Conservation (phyloP, 2,329 filamentous ascomycete species). For the Huntiella savannae region DNA sequence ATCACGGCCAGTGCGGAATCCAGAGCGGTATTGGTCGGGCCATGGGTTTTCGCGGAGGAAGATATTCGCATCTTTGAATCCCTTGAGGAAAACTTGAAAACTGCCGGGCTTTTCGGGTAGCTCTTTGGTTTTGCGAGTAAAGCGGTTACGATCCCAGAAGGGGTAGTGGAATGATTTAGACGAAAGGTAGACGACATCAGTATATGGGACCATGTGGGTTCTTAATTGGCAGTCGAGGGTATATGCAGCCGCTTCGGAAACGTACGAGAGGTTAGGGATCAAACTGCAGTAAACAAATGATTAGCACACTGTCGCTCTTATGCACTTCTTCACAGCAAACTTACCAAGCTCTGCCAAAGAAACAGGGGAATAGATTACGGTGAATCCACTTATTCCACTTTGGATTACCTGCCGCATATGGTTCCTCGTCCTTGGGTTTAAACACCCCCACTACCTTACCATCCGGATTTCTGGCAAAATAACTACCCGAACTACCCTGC, state of each 20-base stretch:
- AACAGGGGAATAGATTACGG: conserved; percentile 90
- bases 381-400: conserved; percentile 99
- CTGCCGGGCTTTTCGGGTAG: conserved; percentile 83
- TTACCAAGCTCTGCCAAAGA: conserved; percentile 77
- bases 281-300: conserved; percentile 29
- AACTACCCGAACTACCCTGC: conserved; percentile 92
- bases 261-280: conserved; percentile 93
- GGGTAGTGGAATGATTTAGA: conserved; percentile 98
- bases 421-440: conserved; percentile 97
- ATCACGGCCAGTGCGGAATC: conserved; percentile 44
- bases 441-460: conserved; percentile 96
- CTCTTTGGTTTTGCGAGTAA: conserved; percentile 69
- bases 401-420: conserved; percentile 87
- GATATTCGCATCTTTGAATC: conserved; percentile 90
- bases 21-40: conserved; percentile 69
- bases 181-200: conserved; percentile 80
- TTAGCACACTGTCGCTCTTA: background rate
- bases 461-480: conserved; percentile 80
- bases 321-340: conserved; percentile 15
- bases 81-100: conserved; percentile 93
- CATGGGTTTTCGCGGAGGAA: conserved; percentile 91
- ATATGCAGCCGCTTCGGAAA: conserved; percentile 93
- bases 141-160: conserved; percentile 83
- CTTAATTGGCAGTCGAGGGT: conserved; percentile 78
- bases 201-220: conserved; percentile 88